Conservation (phyloP, 2,329 filamentous ascomycete genomes). For the Aspergillus japonicus region DNA sequence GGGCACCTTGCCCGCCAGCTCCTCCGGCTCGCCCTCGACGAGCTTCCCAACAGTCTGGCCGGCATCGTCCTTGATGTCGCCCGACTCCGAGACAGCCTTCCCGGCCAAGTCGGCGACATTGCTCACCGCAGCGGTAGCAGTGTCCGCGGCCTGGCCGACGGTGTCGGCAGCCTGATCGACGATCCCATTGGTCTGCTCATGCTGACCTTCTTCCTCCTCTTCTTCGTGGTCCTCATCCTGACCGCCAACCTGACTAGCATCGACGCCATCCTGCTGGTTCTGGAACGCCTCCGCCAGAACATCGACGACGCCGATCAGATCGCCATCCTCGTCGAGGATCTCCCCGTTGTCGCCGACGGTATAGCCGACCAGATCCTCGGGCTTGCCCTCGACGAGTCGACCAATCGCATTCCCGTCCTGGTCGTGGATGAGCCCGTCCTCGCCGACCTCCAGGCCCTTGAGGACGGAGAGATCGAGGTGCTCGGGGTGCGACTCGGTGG, state of each 20-base stretch:
- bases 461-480: constrained; percentile 34
- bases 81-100: constrained; percentile 52
- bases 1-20: constrained; percentile 41
- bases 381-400: constrained; percentile 41
- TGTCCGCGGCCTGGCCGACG: background rate
- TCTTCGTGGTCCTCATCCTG: background rate
- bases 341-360: constrained; percentile 39
- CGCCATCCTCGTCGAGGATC: constrained; percentile 34
- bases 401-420: constrained; percentile 38
- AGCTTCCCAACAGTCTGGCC: constrained; percentile 41
- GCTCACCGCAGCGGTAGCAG: constrained; percentile 25
- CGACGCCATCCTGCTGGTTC: background rate
- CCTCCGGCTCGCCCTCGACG: constrained; percentile 41
- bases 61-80: constrained; percentile 50
- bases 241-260: background rate
- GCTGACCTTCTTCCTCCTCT: background rate
- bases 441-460: constrained; percentile 42
- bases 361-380: constrained; percentile 41
- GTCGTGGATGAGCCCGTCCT: constrained; percentile 39
- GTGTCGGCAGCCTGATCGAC: background rate
- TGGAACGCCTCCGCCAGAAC: constrained; percentile 25
- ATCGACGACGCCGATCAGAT: constrained; percentile 41
- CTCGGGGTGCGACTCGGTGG: background rate
- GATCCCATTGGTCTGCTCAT: background rate
- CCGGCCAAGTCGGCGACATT: constrained; percentile 38